Evolutionary conservation across 2,329 filamentous ascomycete species (phyloP).

Genomic region (Fusarium marasasianum): DNA sequence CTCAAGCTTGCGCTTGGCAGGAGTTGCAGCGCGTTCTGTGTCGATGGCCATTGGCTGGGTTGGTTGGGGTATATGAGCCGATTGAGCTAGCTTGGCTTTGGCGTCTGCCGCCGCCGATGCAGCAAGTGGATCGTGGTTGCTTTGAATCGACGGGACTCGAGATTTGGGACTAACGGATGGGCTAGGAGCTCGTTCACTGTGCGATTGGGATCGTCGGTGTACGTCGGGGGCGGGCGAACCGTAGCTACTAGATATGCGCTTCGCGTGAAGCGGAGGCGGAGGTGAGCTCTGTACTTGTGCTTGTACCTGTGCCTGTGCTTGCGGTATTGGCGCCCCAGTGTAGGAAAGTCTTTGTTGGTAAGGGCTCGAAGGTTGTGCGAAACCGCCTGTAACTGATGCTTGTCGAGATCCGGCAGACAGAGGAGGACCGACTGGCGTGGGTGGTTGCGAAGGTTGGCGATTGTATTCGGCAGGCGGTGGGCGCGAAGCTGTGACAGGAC

Average conservation of each 20-base stretch:
- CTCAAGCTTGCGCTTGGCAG: constrained; percentile 53
- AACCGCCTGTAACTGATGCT: constrained; percentile 51
- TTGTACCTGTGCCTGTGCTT: constrained; percentile 42
- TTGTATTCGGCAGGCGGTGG: constrained; percentile 54
- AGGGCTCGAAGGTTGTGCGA: constrained; percentile 65
- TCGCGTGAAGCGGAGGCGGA: constrained; percentile 49
- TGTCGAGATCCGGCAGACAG: constrained; percentile 55
- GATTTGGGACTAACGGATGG: constrained; percentile 84
- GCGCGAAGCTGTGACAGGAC: constrained; percentile 59
- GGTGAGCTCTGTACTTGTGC: constrained; percentile 48
- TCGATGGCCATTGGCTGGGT: constrained; percentile 46
- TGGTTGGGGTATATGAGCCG: constrained; percentile 36
- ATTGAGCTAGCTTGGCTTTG: constrained; percentile 30
- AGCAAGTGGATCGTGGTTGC: constrained; percentile 49
- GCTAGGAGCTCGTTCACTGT: constrained; percentile 73
- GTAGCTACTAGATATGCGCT: constrained; percentile 56
- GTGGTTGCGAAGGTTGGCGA: constrained; percentile 64
- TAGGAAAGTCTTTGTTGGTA: constrained; percentile 62
- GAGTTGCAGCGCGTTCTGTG: constrained; percentile 47
- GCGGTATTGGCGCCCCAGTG: constrained; percentile 42
- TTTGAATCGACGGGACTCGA: constrained; percentile 63
- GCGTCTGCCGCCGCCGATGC: constrained; percentile 44
- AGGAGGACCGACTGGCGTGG: constrained; percentile 63
- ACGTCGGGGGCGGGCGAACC: constrained; percentile 54
- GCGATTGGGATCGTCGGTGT: constrained; percentile 61